Base-by-base conservation (phyloP, 2,329 filamentous ascomycete species). In the Hypoxylon sp. region DNA sequence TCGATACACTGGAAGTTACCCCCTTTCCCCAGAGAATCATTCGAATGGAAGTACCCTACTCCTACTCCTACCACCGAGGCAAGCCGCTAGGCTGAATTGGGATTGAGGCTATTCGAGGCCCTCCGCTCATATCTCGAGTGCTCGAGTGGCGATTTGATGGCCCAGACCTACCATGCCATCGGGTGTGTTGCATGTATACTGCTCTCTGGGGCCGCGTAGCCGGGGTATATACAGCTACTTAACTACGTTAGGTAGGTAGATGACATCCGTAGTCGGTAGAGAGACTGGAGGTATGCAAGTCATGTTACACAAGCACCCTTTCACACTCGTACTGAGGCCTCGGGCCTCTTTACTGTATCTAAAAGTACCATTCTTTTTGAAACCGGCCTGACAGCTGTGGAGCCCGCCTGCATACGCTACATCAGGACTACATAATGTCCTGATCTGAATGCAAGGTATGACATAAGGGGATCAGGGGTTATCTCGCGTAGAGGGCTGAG, bases 41-140 rank as follows among this genome's bases (percentile, higher is more conserved):
- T 51, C 43, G 19, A 56, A 45, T n/a, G 29, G n/a, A 34, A 43
- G 34, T 16, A 30, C 37, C 27, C 23, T 11, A 30, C 29, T 30
- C 29, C 2, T 34, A 14, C 29, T 14, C 32, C 34, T 37, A 45
- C 30, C 19, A 51, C 19, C 29, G 16, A 41, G 43, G 19, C 32
- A 50, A 43, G 27, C 21, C 41, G 14, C 48, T 63, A 51, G 23
- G 30, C 51, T 37, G 14, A 39, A 64, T 61, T 27, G 21, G 41
- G 55, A 56, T 59, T 65, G 65, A 67, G 65, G 65, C 61, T 67
- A 67, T 67, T 65, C 65, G 23, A 53, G 32, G 39, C 25, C 45
- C 29, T 41, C 19, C 64, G 27, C 52, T 30, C 54, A 48, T 41
- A 11, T 23, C 55, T 53, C 29, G 29, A n/a, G n/a, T n/a, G n/a